Percentiles rank a stretch among this genome's conserved stretches.
These are phyloP conservation scores for Brasilioporus rufonigricans DNA, from an alignment of 768 basidiomycete species.

Conservation along the genomic window DNA sequence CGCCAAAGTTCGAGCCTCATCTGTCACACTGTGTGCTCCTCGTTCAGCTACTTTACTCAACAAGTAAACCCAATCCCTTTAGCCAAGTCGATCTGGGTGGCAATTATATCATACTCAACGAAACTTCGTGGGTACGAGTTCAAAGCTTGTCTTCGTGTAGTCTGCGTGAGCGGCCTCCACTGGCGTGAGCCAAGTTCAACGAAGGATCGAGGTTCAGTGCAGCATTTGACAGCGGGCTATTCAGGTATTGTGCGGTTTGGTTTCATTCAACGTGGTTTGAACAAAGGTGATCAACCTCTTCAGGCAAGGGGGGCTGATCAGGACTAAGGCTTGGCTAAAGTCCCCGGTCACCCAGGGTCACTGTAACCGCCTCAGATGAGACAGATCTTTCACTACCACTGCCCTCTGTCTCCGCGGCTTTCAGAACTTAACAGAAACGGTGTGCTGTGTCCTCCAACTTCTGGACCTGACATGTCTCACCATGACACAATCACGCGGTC, in stretches of 20 bases:
- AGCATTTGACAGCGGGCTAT: not conserved
- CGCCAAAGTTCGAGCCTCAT: not conserved
- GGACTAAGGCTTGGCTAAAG: not conserved
- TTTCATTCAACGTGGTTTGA: not conserved
- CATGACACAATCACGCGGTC: not conserved
- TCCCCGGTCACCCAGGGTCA: not conserved
- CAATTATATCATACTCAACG: no score
- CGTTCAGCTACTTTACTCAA: not conserved
- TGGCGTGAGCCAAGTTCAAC: not conserved
- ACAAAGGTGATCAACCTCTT: not conserved
- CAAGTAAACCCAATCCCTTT: not conserved
- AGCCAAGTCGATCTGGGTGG: not conserved
- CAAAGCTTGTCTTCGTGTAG: not conserved
- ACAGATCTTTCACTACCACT: not conserved
- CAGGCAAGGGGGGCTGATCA: not conserved
- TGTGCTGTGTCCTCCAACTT: not conserved
- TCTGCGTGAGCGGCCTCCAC: not conserved
- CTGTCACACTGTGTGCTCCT: no score
- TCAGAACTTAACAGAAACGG: not conserved
- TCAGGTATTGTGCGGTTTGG: not conserved
- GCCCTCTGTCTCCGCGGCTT: not conserved
- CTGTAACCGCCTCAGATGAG: not conserved
- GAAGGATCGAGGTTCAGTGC: not conserved
- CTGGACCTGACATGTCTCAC: not conserved
- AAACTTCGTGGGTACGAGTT: not conserved